Evolutionary conservation across 352 stramenopile species (phyloP), one percentile per base, ranked within the genome.

Genomic region (Phytophthora pinifolia): DNA sequence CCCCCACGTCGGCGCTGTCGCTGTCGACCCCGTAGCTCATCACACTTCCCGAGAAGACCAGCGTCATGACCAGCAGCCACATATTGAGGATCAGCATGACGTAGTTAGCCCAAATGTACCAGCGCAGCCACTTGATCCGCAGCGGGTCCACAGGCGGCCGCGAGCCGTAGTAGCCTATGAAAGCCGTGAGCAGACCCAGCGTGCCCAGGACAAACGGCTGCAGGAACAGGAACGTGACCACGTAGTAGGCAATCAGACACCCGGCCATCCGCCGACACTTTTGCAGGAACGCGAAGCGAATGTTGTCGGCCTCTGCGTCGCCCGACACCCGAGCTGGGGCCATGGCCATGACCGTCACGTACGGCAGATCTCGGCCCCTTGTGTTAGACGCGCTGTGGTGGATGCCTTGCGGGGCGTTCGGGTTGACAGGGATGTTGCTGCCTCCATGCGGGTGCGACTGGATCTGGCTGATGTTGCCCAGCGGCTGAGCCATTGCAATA

Each of bases 71-170:
- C 14, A 83, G 54, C 63, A 83, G 62, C 74, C 78, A 89, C 58
- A 85, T 41, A 49, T 91, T 91, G 54, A 89, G 55, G 17, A 65
- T 62, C 45, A 89, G 18, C 70, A 89, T 86, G 29, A 62, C 58
- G 67, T 86, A 88, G 76, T 91, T 89, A 38, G 76, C 66, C 68
- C 76, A 89, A 43, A 86, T 49, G 67, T 76, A 89, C 41, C 63
- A 74, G 29, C 76, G 79, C 33, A 89, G 51, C 79, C 81, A 91
- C 63, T 91, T 88, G 38, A 87, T 52, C 14, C 79, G 76, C 53
- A 68, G 60, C 18, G 67, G 31, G 46, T 83, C 79, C 38, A 91
- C 72, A n/a, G 81, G 81, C 17, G 74, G 41, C 0, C 81, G 74
- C 14, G 76, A 67, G 30, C 79, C 76, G 43, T 80, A 75, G 66